phyloP scores from a whole-genome alignment of 768 basidiomycete genomes.

The Kwoniella dendrophila region DNA sequence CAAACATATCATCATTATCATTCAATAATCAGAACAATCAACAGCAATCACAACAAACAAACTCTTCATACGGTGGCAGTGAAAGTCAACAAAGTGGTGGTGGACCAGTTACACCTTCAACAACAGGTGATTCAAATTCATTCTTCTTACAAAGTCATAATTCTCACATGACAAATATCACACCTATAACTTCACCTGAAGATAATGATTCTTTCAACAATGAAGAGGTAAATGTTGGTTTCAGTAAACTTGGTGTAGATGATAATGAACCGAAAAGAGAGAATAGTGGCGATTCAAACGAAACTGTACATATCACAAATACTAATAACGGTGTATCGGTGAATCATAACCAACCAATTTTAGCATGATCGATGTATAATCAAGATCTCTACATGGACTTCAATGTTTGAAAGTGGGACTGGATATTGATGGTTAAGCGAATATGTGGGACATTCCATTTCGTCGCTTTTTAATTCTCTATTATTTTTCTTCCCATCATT shows the following conservation, averaged over 20 bases:
- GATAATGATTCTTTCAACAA: conserved; percentile 5
- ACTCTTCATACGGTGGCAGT: not conserved
- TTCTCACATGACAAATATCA: conserved; percentile 10
- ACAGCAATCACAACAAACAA: no score
- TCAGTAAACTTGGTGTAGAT: no score
- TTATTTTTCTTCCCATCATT: no score
- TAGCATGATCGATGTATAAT: not conserved
- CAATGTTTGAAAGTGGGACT: no score
- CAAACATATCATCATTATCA: not conserved
- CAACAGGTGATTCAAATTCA: conserved; percentile 14
- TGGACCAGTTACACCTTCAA: conserved; percentile 21
- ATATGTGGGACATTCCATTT: no score
- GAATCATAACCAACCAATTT: conserved; percentile 2
- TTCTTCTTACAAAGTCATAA: conserved; percentile 7
- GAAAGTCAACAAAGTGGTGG: no score
- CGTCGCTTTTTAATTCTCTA: no score
- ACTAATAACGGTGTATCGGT: not conserved
- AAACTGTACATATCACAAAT: conserved; percentile 15
- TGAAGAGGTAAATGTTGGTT: not conserved
- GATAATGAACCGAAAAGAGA: not conserved
- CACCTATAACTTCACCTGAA: conserved; percentile 23
- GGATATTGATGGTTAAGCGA: no score
- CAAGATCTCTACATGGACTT: no score
- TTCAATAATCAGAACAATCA: not conserved
- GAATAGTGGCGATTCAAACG: conserved; percentile 18